Evolutionary conservation across 225 moss, liverwort and hornwort genomes (phyloP).

Genomic region (Takakia lepidozioides): DNA sequence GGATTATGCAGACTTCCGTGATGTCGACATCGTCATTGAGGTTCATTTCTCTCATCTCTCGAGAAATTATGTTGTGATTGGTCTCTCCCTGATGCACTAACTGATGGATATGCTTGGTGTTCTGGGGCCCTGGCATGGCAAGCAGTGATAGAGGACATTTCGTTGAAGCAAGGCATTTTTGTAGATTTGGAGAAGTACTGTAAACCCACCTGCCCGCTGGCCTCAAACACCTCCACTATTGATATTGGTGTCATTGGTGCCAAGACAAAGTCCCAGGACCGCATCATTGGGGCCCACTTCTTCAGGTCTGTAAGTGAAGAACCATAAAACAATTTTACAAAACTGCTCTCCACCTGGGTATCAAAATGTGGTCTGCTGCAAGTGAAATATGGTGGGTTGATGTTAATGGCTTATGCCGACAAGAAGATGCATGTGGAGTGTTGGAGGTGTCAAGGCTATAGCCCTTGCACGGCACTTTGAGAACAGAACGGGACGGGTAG

Average conservation of each 20-base stretch:
- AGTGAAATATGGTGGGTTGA: too few relatives aligned
- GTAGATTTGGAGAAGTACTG: slow-evolving; percentile 70
- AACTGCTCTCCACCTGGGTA: too few relatives aligned
- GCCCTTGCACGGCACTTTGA: too few relatives aligned
- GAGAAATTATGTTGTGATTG: too few relatives aligned
- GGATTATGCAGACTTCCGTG: slow-evolving; percentile 60
- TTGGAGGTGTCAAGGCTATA: too few relatives aligned
- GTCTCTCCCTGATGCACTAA: not conserved
- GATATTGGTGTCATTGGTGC: slow-evolving; percentile 53
- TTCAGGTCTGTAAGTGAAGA: too few relatives aligned
- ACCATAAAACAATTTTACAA: too few relatives aligned
- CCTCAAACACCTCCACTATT: slow-evolving; percentile 77
- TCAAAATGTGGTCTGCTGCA: too few relatives aligned
- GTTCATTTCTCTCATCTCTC: too few relatives aligned
- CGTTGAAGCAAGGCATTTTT: slow-evolving; percentile 74
- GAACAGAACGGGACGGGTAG: too few relatives aligned
- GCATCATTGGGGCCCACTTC: slow-evolving; percentile 77
- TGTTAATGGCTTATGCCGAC: too few relatives aligned
- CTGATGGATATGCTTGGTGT: not conserved
- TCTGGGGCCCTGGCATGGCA: slow-evolving; percentile 13
- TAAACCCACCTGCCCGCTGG: slow-evolving; percentile 71
- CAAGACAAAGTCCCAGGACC: slow-evolving; percentile 51
- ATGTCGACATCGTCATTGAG: slow-evolving; percentile 85
- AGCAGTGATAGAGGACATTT: slow-evolving; percentile 68
- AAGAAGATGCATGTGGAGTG: too few relatives aligned